Conservation (phyloP, 805 yeast species). For the Nematodospora valgi region DNA sequence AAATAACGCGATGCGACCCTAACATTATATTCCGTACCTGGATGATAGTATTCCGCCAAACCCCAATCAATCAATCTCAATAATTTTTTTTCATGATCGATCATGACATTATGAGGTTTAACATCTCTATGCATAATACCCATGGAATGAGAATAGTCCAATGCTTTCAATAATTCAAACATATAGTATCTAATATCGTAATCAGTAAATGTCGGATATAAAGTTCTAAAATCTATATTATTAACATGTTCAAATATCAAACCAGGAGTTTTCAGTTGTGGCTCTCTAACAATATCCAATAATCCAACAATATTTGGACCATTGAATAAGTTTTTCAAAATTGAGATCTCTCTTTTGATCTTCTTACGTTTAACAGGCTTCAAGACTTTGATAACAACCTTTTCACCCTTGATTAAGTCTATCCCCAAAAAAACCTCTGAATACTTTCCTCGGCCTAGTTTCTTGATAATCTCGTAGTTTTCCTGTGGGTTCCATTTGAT, state of each 20-base stretch:
- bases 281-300: slow-evolving; percentile 84
- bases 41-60: slow-evolving; percentile 88
- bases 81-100: slow-evolving; percentile 69
- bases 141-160: slow-evolving; percentile 87
- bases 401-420: slow-evolving; percentile 54
- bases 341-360: slow-evolving; percentile 86
- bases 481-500: slow-evolving; percentile 83
- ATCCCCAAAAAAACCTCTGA: slow-evolving; percentile 91
- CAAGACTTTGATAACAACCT: slow-evolving; percentile 84
- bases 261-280: slow-evolving; percentile 81
- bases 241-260: slow-evolving; percentile 81
- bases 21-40: slow-evolving; percentile 85
- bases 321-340: slow-evolving; percentile 75
- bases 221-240: slow-evolving; percentile 80
- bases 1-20: slow-evolving; percentile 91
- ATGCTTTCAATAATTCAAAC: slow-evolving; percentile 74
- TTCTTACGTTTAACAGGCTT: slow-evolving; percentile 93
- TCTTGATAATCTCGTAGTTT: slow-evolving; percentile 80
- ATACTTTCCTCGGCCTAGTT: slow-evolving; percentile 90
- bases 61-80: slow-evolving; percentile 94
- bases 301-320: slow-evolving; percentile 80
- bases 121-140: slow-evolving; percentile 81
- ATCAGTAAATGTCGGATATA: slow-evolving; percentile 77
- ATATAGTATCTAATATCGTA: slow-evolving; percentile 79
- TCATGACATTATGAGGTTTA: slow-evolving; percentile 94